Evolutionary conservation across 176 grass and related monocot species (phyloP).

Genomic region (Hordeum vulgare): DNA sequence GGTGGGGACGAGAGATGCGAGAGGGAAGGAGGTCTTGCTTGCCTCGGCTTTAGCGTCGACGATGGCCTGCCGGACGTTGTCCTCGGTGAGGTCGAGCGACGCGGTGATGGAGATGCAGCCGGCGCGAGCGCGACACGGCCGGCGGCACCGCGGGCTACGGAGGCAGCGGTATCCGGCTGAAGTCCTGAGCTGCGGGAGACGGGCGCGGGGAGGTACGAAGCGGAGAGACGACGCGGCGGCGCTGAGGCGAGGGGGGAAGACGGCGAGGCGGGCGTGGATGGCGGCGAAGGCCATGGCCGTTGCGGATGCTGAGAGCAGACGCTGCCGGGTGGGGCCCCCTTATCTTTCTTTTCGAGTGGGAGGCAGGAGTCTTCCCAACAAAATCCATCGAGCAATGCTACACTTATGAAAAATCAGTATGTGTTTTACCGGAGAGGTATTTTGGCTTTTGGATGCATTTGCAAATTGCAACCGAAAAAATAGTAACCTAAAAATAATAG

Average conservation of each 20-base stretch:
- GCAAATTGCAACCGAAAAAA: no score
- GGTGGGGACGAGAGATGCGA: background rate
- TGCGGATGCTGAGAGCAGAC: background rate
- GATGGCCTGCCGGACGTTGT: constrained; percentile 64
- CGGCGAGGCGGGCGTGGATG: constrained; percentile 14
- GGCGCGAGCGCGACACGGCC: constrained; percentile 2
- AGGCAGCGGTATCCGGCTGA: background rate
- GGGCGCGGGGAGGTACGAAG: background rate
- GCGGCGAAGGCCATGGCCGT: constrained; percentile 32
- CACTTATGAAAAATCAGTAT: no score
- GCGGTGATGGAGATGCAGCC: constrained; percentile 34
- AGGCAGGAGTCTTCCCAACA: background rate
- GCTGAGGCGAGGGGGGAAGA: background rate
- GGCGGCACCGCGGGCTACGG: background rate
- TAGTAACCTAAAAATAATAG: no score
- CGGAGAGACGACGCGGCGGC: background rate
- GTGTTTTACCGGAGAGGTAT: no score
- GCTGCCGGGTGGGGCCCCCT: constrained; percentile 40
- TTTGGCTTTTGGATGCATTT: no score
- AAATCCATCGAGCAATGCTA: no score
- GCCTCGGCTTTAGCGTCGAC: constrained; percentile 71
- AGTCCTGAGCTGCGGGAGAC: background rate
- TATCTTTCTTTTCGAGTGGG: background rate
- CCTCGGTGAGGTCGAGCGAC: constrained; percentile 86
- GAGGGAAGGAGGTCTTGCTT: background rate